These are phyloP conservation scores for Penicillium simplicissimum DNA, from an alignment of 495 filamentous ascomycete species.

Conservation along the genomic window DNA sequence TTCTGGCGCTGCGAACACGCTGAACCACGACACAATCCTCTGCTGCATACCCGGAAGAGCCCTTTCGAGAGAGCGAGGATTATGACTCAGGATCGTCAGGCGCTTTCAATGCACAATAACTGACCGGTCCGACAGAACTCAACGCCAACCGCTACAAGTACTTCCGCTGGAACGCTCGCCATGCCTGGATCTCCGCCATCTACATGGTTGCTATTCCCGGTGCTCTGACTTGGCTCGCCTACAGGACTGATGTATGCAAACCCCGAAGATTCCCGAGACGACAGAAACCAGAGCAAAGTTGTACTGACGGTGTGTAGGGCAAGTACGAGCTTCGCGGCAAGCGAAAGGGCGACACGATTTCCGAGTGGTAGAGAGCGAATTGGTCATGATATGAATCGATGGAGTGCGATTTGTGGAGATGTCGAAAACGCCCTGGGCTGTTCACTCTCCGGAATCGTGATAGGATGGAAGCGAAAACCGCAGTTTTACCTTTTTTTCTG, in stretches of 20 bases:
- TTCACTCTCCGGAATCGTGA: not conserved
- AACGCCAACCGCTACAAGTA: slow-evolving; percentile 84
- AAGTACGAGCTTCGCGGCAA: slow-evolving; percentile 86
- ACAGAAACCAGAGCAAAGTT: slow-evolving; percentile 5
- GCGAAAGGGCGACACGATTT: slow-evolving; percentile 75
- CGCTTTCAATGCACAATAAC: slow-evolving; percentile 11
- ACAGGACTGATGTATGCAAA: slow-evolving; percentile 75
- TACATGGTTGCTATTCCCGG: slow-evolving; percentile 72
- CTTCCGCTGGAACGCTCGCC: slow-evolving; percentile 88
- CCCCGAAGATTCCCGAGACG: not conserved
- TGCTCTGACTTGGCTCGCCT: slow-evolving; percentile 68
- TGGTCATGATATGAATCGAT: slow-evolving; percentile 8
- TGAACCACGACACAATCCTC: not conserved
- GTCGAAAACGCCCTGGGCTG: not conserved
- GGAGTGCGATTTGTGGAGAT: not conserved
- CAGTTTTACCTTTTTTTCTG: slow-evolving; percentile 20
- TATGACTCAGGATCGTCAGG: not conserved
- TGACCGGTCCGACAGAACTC: slow-evolving; percentile 63
- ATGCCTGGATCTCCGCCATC: slow-evolving; percentile 72
- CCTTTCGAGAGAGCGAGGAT: not conserved
- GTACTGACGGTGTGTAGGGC: slow-evolving; percentile 57
- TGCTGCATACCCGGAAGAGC: not conserved
- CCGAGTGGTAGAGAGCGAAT: slow-evolving; percentile 60
- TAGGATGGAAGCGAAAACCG: slow-evolving; percentile 9
- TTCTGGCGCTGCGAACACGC: slow-evolving; percentile 1